These are phyloP conservation scores for Carex cristatella DNA, from an alignment of 176 grass and related monocot genomes.

Conservation along the genomic window DNA sequence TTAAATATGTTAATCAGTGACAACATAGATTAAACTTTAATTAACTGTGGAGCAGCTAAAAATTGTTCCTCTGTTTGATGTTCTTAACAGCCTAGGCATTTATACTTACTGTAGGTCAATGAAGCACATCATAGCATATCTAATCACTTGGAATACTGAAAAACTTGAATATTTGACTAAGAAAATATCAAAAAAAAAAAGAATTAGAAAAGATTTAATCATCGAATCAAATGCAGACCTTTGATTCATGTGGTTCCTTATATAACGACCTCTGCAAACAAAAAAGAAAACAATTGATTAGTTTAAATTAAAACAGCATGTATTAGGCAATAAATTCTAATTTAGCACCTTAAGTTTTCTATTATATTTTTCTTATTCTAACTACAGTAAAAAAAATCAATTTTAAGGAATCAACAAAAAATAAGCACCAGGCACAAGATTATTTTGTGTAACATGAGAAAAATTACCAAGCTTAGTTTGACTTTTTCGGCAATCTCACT, in stretches of 20 bases:
- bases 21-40: background rate
- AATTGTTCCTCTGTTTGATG: background rate
- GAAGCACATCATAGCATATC: background rate
- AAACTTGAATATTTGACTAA: background rate
- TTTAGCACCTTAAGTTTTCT: background rate
- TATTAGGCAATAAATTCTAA: background rate
- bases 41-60: background rate
- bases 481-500: slow-evolving; percentile 63
- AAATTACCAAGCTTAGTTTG: slow-evolving; percentile 59
- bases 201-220: background rate
- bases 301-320: background rate
- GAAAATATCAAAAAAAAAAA: background rate
- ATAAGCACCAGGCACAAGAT: background rate
- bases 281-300: slow-evolving; percentile 8
- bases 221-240: slow-evolving; percentile 36
- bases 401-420: background rate
- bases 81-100: background rate
- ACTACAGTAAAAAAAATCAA: slow-evolving; percentile 12
- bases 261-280: slow-evolving; percentile 53
- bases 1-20: background rate
- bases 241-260: slow-evolving; percentile 44
- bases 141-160: slow-evolving; percentile 1
- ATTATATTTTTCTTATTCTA: background rate
- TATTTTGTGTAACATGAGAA: background rate
- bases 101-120: background rate